Percentiles rank a stretch among this genome's conserved stretches.
Evolutionary conservation across 306 rosid genomes (phyloP).

Genomic region (Dryas octopetala): DNA sequence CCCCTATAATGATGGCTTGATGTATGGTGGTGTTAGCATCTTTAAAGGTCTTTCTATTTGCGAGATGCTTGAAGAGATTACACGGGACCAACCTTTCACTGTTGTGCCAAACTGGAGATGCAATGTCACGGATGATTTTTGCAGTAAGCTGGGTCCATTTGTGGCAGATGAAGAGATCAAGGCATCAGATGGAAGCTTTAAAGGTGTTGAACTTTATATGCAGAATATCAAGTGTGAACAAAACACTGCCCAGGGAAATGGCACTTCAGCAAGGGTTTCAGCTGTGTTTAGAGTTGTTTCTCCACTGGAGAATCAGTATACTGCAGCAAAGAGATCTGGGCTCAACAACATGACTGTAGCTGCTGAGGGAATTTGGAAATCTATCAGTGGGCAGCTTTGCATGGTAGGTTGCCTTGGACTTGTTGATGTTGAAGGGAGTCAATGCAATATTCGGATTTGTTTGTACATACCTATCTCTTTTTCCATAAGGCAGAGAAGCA

Average conservation of each 20-base stretch:
- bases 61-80: slow-evolving; percentile 65
- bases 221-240: slow-evolving; percentile 68
- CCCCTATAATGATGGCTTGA: slow-evolving; percentile 54
- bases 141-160: slow-evolving; percentile 82
- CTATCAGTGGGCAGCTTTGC: slow-evolving; percentile 91
- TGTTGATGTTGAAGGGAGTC: slow-evolving; percentile 44
- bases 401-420: slow-evolving; percentile 86
- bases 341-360: slow-evolving; percentile 67
- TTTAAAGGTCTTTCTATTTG: slow-evolving; percentile 63
- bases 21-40: slow-evolving; percentile 37
- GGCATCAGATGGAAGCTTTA: slow-evolving; percentile 72
- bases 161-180: slow-evolving; percentile 56
- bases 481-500: slow-evolving; percentile 70
- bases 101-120: slow-evolving; percentile 89
- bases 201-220: slow-evolving; percentile 63
- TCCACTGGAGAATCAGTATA: slow-evolving; percentile 62
- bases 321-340: slow-evolving; percentile 69
- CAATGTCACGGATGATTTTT: slow-evolving; percentile 58
- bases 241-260: slow-evolving; percentile 23
- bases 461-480: slow-evolving; percentile 69
- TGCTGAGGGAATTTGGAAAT: slow-evolving; percentile 88
- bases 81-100: slow-evolving; percentile 56
- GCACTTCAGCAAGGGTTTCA: slow-evolving; percentile 65
- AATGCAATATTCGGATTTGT: slow-evolving; percentile 72
- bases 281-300: slow-evolving; percentile 77